A percentile compares a stretch with the other conserved stretches of the same genome.
phyloP scores from a whole-genome alignment of 1,139 yeast genomes.

The Eremothecium sinecaudum region DNA sequence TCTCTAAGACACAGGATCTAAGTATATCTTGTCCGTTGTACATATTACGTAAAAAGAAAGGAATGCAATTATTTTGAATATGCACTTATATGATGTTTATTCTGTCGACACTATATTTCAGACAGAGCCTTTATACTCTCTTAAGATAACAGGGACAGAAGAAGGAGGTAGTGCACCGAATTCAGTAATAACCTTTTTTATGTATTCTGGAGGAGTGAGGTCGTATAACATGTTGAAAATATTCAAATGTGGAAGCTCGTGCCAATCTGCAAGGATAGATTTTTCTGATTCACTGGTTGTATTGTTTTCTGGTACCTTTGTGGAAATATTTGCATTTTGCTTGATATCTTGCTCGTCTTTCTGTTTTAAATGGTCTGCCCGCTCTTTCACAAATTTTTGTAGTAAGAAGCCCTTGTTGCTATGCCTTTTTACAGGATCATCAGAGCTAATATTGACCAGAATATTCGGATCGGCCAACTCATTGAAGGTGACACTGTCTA shows the following conservation, averaged over 20 bases:
- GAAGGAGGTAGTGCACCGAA: conserved; percentile 95
- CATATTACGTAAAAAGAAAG: not conserved
- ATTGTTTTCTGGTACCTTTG: conserved; percentile 11
- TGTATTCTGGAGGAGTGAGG: conserved; percentile 87
- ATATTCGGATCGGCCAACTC: conserved; percentile 86
- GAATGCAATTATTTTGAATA: not conserved
- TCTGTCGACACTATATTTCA: too few relatives aligned
- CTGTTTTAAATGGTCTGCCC: conserved; percentile 22
- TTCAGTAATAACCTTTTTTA: conserved; percentile 91
- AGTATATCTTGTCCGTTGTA: conserved; percentile 8
- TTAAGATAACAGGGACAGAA: conserved; percentile 88
- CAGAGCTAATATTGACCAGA: conserved; percentile 41
- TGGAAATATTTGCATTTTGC: conserved; percentile 11
- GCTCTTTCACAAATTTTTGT: conserved; percentile 51
- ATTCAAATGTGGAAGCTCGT: conserved; percentile 51
- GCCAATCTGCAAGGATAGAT: conserved; percentile 55
- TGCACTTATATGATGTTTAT: too few relatives aligned
- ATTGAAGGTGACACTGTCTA: conserved; percentile 88
- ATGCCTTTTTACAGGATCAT: conserved; percentile 46
- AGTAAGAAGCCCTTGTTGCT: conserved; percentile 47
- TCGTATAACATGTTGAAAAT: conserved; percentile 84
- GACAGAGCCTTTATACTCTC: conserved; percentile 64
- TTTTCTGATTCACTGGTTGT: conserved; percentile 19
- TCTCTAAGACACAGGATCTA: conserved; percentile 58
- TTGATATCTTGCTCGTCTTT: conserved; percentile 23